Percentiles rank a stretch among this genome's conserved stretches.
These are phyloP conservation scores for Turnera subulata DNA, from an alignment of 345 rosid genomes.

Conservation along the genomic window DNA sequence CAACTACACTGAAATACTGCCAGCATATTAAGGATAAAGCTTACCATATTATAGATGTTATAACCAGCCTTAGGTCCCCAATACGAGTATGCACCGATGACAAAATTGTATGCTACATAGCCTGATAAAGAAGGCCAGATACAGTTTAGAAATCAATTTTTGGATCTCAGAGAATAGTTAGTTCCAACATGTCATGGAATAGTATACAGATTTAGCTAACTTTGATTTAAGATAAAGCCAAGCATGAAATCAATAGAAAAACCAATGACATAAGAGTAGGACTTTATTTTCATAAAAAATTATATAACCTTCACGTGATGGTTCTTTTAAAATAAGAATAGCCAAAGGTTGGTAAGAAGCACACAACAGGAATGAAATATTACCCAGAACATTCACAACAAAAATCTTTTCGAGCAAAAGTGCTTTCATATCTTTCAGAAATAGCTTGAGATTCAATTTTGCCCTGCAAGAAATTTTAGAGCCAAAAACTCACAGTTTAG, in stretches of 20 bases:
- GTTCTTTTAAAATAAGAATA: not conserved
- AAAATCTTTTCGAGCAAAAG: constrained; percentile 64
- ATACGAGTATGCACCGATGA: constrained; percentile 90
- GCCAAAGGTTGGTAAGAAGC: not conserved
- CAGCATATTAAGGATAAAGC: constrained; percentile 6
- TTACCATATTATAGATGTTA: constrained; percentile 82
- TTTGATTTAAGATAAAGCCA: not conserved
- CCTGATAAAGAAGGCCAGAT: constrained; percentile 43
- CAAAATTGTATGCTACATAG: constrained; percentile 79
- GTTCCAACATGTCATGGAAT: not conserved
- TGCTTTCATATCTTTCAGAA: constrained; percentile 53
- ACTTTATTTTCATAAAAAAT: not conserved
- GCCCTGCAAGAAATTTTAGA: constrained; percentile 33
- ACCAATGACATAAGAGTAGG: not conserved
- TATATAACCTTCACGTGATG: too few relatives aligned
- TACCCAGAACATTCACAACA: constrained; percentile 79
- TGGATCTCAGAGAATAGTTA: not conserved
- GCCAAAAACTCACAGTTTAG: too few relatives aligned
- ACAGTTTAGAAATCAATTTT: not conserved
- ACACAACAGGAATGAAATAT: constrained; percentile 2
- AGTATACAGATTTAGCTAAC: not conserved
- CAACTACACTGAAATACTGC: not conserved
- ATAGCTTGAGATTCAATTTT: constrained; percentile 31
- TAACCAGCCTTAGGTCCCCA: constrained; percentile 99
- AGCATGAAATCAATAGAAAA: not conserved